A percentile compares a stretch with the other conserved stretches of the same genome.
These are phyloP conservation scores for Taiozyma onychis DNA, from an alignment of 1,139 yeast genomes.

Conservation along the genomic window DNA sequence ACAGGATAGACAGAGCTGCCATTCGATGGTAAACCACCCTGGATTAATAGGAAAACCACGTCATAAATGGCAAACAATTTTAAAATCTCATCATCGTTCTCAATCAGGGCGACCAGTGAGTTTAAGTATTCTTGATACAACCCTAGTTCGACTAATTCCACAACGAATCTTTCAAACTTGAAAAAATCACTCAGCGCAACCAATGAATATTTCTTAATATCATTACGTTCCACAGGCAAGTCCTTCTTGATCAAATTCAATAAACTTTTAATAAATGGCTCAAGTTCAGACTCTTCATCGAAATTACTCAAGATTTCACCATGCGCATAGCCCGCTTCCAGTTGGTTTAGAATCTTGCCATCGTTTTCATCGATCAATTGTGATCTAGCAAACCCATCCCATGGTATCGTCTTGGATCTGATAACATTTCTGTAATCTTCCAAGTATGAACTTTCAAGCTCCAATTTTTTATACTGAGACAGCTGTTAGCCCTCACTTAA, in stretches of 20 bases:
- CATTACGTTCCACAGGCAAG: conserved; percentile 29
- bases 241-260: conserved; percentile 11
- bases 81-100: conserved; percentile 40
- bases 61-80: conserved; percentile 38
- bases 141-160: conserved; percentile 35
- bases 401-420: conserved; percentile 79
- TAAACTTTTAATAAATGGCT: conserved; percentile 10
- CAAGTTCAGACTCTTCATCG: conserved; percentile 1
- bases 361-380: conserved; percentile 61
- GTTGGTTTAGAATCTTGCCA: conserved; percentile 57
- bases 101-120: conserved; percentile 43
- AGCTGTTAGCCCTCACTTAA: background rate
- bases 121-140: conserved; percentile 38
- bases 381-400: conserved; percentile 88
- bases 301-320: background rate
- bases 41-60: conserved; percentile 29
- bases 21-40: conserved; percentile 8
- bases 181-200: conserved; percentile 64
- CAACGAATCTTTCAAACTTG: conserved; percentile 27
- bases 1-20: conserved; percentile 2
- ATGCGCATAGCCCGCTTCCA: conserved; percentile 40
- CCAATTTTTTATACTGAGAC: conserved; percentile 5
- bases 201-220: conserved; percentile 67
- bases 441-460: conserved; percentile 55
- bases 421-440: conserved; percentile 72